phyloP scores from a whole-genome alignment of 176 grass and related monocot species.

The Urochloa ruziziensis region DNA sequence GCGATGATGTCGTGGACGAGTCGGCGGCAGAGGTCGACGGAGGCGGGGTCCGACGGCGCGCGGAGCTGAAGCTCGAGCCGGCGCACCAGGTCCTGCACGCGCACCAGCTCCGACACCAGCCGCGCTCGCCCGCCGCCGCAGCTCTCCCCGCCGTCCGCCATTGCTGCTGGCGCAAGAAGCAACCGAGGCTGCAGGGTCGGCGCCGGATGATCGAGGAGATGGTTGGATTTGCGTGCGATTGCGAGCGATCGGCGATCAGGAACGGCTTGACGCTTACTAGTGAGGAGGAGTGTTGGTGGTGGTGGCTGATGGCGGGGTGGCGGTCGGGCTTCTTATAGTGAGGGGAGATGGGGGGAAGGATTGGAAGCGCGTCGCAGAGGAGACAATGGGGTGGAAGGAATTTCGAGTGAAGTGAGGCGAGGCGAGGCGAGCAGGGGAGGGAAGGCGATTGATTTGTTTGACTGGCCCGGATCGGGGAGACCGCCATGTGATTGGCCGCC shows the following conservation, averaged over 20 bases:
- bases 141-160: slow-evolving; percentile 27
- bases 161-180: slow-evolving; percentile 5
- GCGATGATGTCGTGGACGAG: slow-evolving; percentile 48
- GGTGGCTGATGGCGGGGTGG: neutral
- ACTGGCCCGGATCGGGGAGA: slow-evolving; percentile 10
- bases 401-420: slow-evolving; percentile 24
- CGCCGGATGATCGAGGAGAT: neutral
- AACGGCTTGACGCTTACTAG: neutral
- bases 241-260: neutral
- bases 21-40: slow-evolving; percentile 40
- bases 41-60: neutral
- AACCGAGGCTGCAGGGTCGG: neutral
- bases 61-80: slow-evolving; percentile 51
- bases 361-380: neutral
- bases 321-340: slow-evolving; percentile 18
- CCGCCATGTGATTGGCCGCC: slow-evolving; percentile 21
- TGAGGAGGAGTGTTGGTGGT: neutral
- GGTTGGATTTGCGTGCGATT: neutral
- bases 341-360: neutral
- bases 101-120: slow-evolving; percentile 49
- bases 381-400: neutral
- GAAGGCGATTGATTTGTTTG: slow-evolving; percentile 29
- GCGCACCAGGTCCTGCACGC: slow-evolving; percentile 43
- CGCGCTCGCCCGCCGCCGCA: neutral
- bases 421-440: neutral